Evolutionary conservation across 1,284 basidiomycete genomes (phyloP).

Genomic region (Trichosporon sp.): DNA sequence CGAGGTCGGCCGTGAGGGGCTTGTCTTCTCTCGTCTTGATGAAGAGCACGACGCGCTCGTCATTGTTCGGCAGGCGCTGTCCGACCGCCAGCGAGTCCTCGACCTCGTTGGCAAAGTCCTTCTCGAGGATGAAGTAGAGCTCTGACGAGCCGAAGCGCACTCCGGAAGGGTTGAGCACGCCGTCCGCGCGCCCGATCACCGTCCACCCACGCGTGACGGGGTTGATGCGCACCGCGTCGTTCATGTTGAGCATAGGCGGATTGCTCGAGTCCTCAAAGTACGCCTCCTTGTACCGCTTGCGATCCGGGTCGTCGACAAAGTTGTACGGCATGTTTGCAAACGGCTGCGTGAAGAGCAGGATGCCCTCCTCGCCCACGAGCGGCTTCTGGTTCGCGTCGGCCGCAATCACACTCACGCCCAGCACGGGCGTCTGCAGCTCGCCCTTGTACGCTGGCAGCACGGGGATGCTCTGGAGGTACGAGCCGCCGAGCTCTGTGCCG

Average conservation of each 20-base stretch:
- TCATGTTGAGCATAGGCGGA: conserved; percentile 24
- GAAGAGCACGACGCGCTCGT: conserved; percentile 41
- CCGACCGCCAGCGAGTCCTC: conserved; percentile 39
- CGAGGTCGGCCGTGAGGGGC: conserved; percentile 15
- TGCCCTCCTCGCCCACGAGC: conserved; percentile 28
- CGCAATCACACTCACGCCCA: conserved; percentile 36
- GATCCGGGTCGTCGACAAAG: conserved; percentile 26
- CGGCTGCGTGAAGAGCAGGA: conserved; percentile 33
- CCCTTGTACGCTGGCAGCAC: conserved; percentile 34
- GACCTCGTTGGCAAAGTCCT: conserved; percentile 26
- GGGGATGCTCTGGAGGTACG: conserved; percentile 27
- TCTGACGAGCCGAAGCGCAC: conserved; percentile 27
- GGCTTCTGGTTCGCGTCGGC: conserved; percentile 13
- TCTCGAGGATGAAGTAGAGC: conserved; percentile 28
- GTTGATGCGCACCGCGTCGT: conserved; percentile 21
- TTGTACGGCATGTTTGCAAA: conserved; percentile 41
- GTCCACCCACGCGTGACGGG: conserved; percentile 17
- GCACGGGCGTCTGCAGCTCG: conserved; percentile 33
- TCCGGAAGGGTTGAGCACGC: conserved; percentile 28
- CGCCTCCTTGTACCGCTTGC: conserved; percentile 39
- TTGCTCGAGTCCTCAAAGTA: conserved; percentile 35
- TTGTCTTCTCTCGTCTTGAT: conserved; percentile 28
- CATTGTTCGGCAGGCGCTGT: conserved; percentile 26
- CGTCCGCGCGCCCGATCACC: conserved; percentile 25
- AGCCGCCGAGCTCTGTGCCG: conserved; percentile 40